A percentile compares a stretch with the other conserved stretches of the same genome.
These are phyloP conservation scores for Sphaerobolus stellatus DNA, from an alignment of 1,284 basidiomycete genomes.

Conservation along the genomic window DNA sequence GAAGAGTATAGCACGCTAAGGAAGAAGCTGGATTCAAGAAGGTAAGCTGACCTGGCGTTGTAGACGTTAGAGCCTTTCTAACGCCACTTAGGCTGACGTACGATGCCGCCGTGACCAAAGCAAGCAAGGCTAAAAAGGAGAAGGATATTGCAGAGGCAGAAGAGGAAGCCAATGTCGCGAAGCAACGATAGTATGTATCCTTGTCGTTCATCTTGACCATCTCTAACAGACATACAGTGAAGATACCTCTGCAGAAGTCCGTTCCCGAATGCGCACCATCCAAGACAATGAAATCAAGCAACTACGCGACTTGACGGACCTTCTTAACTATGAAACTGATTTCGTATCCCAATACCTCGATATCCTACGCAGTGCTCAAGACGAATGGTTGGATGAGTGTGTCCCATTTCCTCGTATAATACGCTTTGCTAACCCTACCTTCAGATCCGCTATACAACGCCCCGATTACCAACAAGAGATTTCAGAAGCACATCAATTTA, in stretches of 20 bases:
- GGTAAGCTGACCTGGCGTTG: slow-evolving; percentile 43
- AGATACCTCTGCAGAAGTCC: slow-evolving; percentile 78
- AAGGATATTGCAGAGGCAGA: slow-evolving; percentile 73
- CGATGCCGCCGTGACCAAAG: slow-evolving; percentile 69
- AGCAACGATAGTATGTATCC: slow-evolving; percentile 67
- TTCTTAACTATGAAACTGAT: slow-evolving; percentile 71
- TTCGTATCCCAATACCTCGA: slow-evolving; percentile 72
- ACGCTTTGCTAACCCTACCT: slow-evolving; percentile 1
- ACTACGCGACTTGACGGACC: slow-evolving; percentile 61
- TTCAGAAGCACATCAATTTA: slow-evolving; percentile 8
- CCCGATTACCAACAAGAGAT: slow-evolving; percentile 6
- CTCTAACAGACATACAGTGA: slow-evolving; percentile 49
- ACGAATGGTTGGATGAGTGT: slow-evolving; percentile 64
- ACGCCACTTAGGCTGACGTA: slow-evolving; percentile 57
- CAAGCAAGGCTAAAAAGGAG: slow-evolving; percentile 69
- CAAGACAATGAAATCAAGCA: slow-evolving; percentile 75
- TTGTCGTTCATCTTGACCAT: neutral
- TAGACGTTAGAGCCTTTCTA: neutral
- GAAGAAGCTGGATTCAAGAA: slow-evolving; percentile 80
- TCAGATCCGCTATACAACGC: slow-evolving; percentile 12
- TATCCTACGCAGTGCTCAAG: slow-evolving; percentile 65
- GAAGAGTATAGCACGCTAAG: slow-evolving; percentile 68
- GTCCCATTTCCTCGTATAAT: slow-evolving; percentile 21
- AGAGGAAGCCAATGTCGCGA: slow-evolving; percentile 70
- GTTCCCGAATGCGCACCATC: slow-evolving; percentile 69